Evolutionary conservation across 768 basidiomycete genomes (phyloP), one percentile per base, ranked within the genome.

Genomic region (Trichaptum fuscoviolaceum): DNA sequence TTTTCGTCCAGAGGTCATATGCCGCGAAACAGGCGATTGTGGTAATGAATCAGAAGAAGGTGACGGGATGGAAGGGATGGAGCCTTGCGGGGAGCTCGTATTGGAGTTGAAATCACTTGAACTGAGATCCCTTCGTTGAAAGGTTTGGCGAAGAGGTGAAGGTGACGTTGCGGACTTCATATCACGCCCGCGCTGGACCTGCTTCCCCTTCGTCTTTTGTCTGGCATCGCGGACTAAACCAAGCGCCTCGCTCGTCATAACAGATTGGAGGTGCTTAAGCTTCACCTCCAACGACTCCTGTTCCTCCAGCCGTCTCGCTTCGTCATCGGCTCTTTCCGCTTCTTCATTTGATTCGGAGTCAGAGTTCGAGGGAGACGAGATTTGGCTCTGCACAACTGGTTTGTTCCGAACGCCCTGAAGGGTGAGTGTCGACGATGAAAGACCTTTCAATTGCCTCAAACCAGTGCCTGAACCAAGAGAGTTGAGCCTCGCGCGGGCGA

Each of bases 61-160:
- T 0, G 92, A 93, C 0, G 92, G 87, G 26, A 94, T 92, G 18
- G 91, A 90, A 0, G 90, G 91, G 36, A 92, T 90, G 0, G 92
- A 94, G 20, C 87, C 88, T 61, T 84, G 89, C 1, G 88, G 88
- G 23, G 92, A 93, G 68, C 86, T 85, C 15, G 85, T 78, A 73
- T 89, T 90, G 4, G 91, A 92, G 9, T 91, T 80, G 71, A 91
- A 92, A 67, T 89, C 89, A 68, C 89, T 89, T 24, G 83, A 80
- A 70, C 80, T 86, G 24, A 81, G 81, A 34, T 73, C 80, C 61
- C 80, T 79, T 65, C 70, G 76, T 36, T 72, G 73, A 66, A 75
- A 76, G 59, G 68, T 25, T 78, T 82, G 65, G 73, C 75, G 59
- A 71, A 72, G 71, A 77, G 74, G 69, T 35, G 78, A 78, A 17